Evolutionary conservation across 169 alveolate genomes (phyloP).

Genomic region (Cryptosporidium bovis): DNA sequence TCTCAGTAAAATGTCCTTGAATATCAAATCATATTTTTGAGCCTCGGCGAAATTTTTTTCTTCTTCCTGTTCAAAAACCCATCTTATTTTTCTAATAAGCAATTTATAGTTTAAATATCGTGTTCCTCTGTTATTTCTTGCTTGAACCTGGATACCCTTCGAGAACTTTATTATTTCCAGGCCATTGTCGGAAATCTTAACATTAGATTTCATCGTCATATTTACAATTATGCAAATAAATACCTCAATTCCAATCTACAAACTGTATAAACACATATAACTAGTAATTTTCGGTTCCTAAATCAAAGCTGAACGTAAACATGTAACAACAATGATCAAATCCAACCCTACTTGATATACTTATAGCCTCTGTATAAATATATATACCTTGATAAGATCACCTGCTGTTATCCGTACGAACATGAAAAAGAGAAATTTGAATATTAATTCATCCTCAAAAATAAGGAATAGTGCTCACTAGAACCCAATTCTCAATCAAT

Average conservation of each 20-base stretch:
- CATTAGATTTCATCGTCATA: constrained; percentile 14
- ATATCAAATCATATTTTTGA: constrained; percentile 64
- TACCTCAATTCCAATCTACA: neutral
- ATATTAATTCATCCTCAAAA: constrained; percentile 30
- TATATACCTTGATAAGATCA: constrained; percentile 40
- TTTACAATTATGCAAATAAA: neutral
- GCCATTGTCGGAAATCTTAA: constrained; percentile 16
- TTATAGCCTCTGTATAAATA: constrained; percentile 64
- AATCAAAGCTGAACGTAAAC: constrained; percentile 20
- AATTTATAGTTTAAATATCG: constrained; percentile 66
- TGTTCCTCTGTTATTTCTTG: constrained; percentile 73
- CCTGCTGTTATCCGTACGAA: constrained; percentile 42
- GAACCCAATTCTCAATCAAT: constrained; percentile 7
- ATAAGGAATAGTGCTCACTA: neutral
- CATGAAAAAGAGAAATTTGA: neutral
- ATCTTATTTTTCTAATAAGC: constrained; percentile 54
- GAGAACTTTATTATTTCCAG: constrained; percentile 72
- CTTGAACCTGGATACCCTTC: constrained; percentile 73
- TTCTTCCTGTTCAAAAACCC: constrained; percentile 70
- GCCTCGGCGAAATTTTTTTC: constrained; percentile 58
- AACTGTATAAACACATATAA: neutral
- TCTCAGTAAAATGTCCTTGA: constrained; percentile 56
- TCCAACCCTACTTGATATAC: constrained; percentile 25
- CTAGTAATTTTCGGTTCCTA: neutral
- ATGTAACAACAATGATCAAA: constrained; percentile 67